phyloP scores from a whole-genome alignment of 371 early-diverging fungal species.

The Mortierella sp. region DNA sequence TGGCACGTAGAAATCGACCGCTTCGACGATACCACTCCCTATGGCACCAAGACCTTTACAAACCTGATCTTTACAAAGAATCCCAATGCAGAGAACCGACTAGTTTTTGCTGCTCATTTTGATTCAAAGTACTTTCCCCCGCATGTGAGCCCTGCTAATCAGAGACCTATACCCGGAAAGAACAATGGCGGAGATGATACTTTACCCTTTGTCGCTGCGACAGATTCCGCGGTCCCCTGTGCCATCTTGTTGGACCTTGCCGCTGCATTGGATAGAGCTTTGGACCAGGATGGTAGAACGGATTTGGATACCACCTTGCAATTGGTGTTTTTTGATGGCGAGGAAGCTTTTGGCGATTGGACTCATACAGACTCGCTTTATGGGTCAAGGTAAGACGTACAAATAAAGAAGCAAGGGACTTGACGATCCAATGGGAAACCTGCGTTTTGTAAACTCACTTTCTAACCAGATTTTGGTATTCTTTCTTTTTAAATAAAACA shows the following conservation, averaged over 20 bases:
- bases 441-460: not conserved
- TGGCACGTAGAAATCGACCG: slow-evolving; percentile 87
- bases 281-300: slow-evolving; percentile 40
- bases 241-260: slow-evolving; percentile 92
- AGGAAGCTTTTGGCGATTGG: slow-evolving; percentile 93
- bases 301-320: slow-evolving; percentile 77
- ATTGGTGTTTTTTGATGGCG: slow-evolving; percentile 97
- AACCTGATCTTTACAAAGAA: slow-evolving; percentile 93
- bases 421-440: slow-evolving; percentile 17
- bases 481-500: not conserved
- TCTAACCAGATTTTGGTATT: not conserved
- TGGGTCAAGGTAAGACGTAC: slow-evolving; percentile 80
- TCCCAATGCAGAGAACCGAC: slow-evolving; percentile 72
- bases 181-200: slow-evolving; percentile 59
- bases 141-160: slow-evolving; percentile 1
- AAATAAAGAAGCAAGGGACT: not conserved
- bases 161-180: not conserved
- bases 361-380: slow-evolving; percentile 87
- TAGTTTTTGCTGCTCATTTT: slow-evolving; percentile 94
- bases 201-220: slow-evolving; percentile 83
- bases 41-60: slow-evolving; percentile 79
- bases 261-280: slow-evolving; percentile 60
- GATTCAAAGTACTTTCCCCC: slow-evolving; percentile 84
- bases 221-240: slow-evolving; percentile 88
- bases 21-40: slow-evolving; percentile 83